Conservation (phyloP, 495 filamentous ascomycete genomes). For the Tuber melanosporum region DNA sequence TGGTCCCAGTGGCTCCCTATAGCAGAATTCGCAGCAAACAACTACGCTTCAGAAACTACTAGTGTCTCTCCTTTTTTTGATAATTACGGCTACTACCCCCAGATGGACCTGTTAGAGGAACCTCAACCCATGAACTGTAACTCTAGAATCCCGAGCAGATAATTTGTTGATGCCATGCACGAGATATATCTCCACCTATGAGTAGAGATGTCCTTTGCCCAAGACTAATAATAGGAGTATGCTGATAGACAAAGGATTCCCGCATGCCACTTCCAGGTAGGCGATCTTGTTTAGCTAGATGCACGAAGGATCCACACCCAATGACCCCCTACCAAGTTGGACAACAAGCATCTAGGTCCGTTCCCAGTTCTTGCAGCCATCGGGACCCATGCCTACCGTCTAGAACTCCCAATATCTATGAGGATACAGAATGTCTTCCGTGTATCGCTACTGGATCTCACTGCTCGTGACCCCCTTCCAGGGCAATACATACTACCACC, state of each 20-base stretch:
- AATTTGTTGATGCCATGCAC: neutral
- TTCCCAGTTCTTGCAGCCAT: constrained; percentile 1
- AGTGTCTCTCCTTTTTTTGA: constrained; percentile 17
- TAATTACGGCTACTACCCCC: neutral
- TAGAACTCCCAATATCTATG: too few relatives aligned
- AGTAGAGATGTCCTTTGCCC: neutral
- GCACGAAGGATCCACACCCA: neutral
- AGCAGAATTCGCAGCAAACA: too few relatives aligned
- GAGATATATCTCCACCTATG: neutral
- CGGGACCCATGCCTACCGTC: too few relatives aligned
- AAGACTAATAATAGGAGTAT: too few relatives aligned
- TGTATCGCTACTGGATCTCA: too few relatives aligned
- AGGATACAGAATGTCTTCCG: too few relatives aligned
- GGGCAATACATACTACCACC: too few relatives aligned
- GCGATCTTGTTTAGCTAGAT: neutral
- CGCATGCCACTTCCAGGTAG: neutral
- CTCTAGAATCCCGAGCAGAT: too few relatives aligned
- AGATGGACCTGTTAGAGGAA: neutral
- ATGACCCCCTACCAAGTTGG: neutral
- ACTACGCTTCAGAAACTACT: constrained; percentile 10
- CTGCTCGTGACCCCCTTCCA: too few relatives aligned
- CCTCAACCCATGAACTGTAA: too few relatives aligned
- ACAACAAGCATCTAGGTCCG: constrained; percentile 2
- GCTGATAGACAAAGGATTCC: too few relatives aligned
- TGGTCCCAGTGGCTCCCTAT: too few relatives aligned